Evolutionary conservation across 139 green algal species (phyloP), one percentile per base, ranked within the genome.

Genomic region (Micromonas commoda): DNA sequence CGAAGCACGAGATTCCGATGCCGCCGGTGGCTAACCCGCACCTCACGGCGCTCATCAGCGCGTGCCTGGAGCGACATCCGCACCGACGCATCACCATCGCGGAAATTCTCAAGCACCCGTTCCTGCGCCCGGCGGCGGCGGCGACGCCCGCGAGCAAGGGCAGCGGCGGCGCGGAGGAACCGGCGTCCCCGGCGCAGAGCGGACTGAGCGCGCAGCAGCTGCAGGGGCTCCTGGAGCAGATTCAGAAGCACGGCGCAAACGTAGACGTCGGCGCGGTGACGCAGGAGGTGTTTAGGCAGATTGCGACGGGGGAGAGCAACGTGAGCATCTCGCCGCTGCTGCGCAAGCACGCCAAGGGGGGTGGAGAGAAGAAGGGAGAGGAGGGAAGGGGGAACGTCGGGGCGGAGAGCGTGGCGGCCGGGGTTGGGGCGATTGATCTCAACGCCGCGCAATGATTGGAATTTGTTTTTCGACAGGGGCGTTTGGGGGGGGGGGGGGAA

Each of bases 11-110:
- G 45, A 89, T 93, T 65, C 33, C 77, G 23, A 93, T 93, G 66
- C 85, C 88, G 3, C 71, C 86, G 33, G 68, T 94, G 16, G 39
- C 31, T 45, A 94, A 96, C 77, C 66, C 81, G 5, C 73, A 76
- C 3, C 81, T 94, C 60, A 69, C 90, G 51, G 89, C 97, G 79
- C 82, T 85, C 60, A 92, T 97, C 57, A 80, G 71, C 31, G 82
- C 85, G 64, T 98, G 94, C 87, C 85, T 98, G 51, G 89, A 94
- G 84, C 84, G 92, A 45, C 87, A 95, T 82, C 86, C 93, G 0
- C 81, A 85, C 60, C 88, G 81, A 0, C 88, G 94, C 67, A 93
- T 95, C 75, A 89, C 87, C 45, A 95, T 97, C 76, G 87, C 89
- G 83, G 90, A 96, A 76, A 86, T 98, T 60, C 81, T 98, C 38